Evolutionary conservation across 768 basidiomycete species (phyloP).

Genomic region (Boletus tylopilopsis): DNA sequence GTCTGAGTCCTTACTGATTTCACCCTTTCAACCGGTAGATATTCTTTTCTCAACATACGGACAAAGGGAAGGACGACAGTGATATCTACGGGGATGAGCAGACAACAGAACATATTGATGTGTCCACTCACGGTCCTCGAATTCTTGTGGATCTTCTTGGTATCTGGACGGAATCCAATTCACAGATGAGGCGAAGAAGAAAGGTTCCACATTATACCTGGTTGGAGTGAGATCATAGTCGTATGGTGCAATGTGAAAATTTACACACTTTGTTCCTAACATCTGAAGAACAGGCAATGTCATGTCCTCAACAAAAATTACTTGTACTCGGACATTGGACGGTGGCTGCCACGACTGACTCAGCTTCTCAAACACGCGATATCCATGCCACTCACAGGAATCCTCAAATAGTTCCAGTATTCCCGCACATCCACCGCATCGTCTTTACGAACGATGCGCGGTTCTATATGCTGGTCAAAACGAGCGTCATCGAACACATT

Average conservation of each 20-base stretch:
- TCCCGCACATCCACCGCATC: slow-evolving; percentile 12
- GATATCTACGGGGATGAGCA: slow-evolving; percentile 32
- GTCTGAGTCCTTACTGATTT: slow-evolving; percentile 8
- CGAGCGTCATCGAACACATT: slow-evolving; percentile 13
- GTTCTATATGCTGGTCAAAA: slow-evolving; percentile 13
- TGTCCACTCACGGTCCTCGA: slow-evolving; percentile 36
- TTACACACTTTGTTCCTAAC: slow-evolving; percentile 35
- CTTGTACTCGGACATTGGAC: slow-evolving; percentile 29
- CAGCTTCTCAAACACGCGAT: neutral
- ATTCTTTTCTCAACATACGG: slow-evolving; percentile 33
- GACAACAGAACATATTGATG: neutral
- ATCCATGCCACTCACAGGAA: slow-evolving; percentile 21
- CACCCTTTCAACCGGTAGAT: slow-evolving; percentile 17
- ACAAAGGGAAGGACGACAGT: slow-evolving; percentile 41
- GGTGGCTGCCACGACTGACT: slow-evolving; percentile 20
- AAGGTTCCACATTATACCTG: slow-evolving; percentile 42
- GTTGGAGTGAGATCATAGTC: neutral
- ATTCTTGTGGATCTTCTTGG: slow-evolving; percentile 32
- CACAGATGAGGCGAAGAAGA: slow-evolving; percentile 41
- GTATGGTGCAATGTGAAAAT: no score
- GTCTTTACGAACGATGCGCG: slow-evolving; percentile 7
- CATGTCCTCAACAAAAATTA: slow-evolving; percentile 38
- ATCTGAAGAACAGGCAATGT: slow-evolving; percentile 35
- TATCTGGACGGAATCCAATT: slow-evolving; percentile 42
- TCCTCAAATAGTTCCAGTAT: slow-evolving; percentile 28